Evolutionary conservation across 1,139 yeast species (phyloP), one percentile per base, ranked within the genome.

Genomic region (Yamadazyma aaseri): DNA sequence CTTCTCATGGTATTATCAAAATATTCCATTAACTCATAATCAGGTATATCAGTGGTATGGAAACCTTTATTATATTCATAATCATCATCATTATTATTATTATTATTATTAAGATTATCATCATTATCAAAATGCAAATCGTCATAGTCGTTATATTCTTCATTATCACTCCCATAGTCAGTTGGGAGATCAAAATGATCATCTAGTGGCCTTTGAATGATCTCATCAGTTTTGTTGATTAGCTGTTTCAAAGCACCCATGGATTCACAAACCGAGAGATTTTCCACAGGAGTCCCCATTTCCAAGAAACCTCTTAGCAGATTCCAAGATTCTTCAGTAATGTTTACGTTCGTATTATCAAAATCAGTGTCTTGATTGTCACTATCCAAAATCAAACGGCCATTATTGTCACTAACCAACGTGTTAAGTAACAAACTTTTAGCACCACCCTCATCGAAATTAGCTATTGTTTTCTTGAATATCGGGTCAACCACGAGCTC

Each of bases 371-470:
- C 30, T 6, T 33, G 29, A 15, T 18, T 21, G 11, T 33, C 47
- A 9, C 40, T 75, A 47, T 80, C 87, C 48, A 81, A 79, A 1
- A 79, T 73, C 11, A 83, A 76, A 35, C 84, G 56, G 0, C 87
- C 86, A 1, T 66, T 53, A 3, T 58, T 42, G 46, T 81, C 84
- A 13, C 80, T 71, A 34, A 64, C 65, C 35, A 90, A 68, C 1
- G 90, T 79, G 47, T 87, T 89, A 49, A 87, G 61, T 33, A 90
- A 62, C 36, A 90, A 63, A 34, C 95, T 85, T 50, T 82, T 86
- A 8, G 97, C 89, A 5, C 97, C 97, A 23, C 97, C 96, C 60
- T 89, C 96, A 55, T 90, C 97, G 51, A 89, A 90, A 41, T 89
- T 96, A 0, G 96, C 86, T 31, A 90, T 69, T 32, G 95, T 90